Percentiles rank a stretch among this genome's conserved stretches.
Evolutionary conservation across 1,284 basidiomycete species (phyloP).

Genomic region (Cutaneotrichosporon dermatis): DNA sequence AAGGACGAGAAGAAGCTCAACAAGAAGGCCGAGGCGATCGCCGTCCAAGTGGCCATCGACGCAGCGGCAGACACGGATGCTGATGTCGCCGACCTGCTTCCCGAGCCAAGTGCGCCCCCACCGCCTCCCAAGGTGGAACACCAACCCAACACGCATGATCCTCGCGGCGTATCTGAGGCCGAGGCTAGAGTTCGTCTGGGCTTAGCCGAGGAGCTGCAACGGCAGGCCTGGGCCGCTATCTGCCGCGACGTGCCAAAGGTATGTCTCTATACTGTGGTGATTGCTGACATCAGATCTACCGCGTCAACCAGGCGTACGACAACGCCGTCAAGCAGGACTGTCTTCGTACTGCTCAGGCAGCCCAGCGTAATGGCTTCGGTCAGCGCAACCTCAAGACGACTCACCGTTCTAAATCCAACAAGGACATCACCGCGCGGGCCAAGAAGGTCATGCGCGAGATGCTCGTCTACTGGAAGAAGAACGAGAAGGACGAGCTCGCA

Average conservation of each 20-base stretch:
- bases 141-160: slow-evolving; percentile 34
- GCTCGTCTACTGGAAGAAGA: slow-evolving; percentile 96
- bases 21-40: slow-evolving; percentile 25
- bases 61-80: neutral
- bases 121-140: slow-evolving; percentile 4
- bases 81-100: neutral
- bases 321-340: slow-evolving; percentile 56
- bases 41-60: slow-evolving; percentile 5
- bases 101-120: neutral
- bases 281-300: slow-evolving; percentile 62
- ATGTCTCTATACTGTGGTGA: slow-evolving; percentile 8
- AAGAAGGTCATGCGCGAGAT: slow-evolving; percentile 55
- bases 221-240: slow-evolving; percentile 80
- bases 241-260: slow-evolving; percentile 80
- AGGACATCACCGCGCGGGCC: slow-evolving; percentile 77
- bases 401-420: slow-evolving; percentile 73
- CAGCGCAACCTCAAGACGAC: slow-evolving; percentile 77
- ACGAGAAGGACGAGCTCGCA: slow-evolving; percentile 88
- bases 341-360: slow-evolving; percentile 31
- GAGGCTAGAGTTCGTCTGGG: slow-evolving; percentile 37
- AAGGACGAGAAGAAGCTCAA: slow-evolving; percentile 27
- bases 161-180: slow-evolving; percentile 35
- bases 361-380: slow-evolving; percentile 63
- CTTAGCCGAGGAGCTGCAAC: slow-evolving; percentile 70
- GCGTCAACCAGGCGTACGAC: slow-evolving; percentile 62